Percentiles rank a stretch among this genome's conserved stretches.
Evolutionary conservation across 75 land plant genomes (phyloP).

Genomic region (Cunninghamia lanceolata): DNA sequence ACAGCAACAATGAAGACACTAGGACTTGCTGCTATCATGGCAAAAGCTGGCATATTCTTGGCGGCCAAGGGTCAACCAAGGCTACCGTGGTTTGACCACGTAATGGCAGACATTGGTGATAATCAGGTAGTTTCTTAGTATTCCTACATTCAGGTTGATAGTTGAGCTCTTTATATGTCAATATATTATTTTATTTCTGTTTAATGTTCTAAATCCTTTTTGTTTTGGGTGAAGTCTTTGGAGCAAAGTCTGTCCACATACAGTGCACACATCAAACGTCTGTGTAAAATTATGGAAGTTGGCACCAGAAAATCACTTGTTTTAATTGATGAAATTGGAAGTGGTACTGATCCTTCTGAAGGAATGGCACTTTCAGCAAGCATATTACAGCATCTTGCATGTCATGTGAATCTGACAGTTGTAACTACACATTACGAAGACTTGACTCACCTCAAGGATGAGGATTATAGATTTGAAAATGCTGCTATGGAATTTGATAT

Average conservation of each 20-base stretch:
- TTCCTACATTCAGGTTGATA: slow-evolving; percentile 3
- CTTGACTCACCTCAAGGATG: slow-evolving; percentile 57
- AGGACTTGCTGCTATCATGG: slow-evolving; percentile 86
- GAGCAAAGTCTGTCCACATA: slow-evolving; percentile 94
- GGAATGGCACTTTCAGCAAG: slow-evolving; percentile 91
- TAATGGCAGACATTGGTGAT: slow-evolving; percentile 96
- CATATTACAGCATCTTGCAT: slow-evolving; percentile 61
- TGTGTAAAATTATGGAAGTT: slow-evolving; percentile 66
- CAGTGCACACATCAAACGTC: slow-evolving; percentile 83
- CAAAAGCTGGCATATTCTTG: slow-evolving; percentile 88
- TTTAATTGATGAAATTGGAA: slow-evolving; percentile 92
- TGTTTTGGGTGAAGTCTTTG: slow-evolving; percentile 64
- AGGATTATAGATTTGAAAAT: slow-evolving; percentile 80
- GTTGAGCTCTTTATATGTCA: background rate
- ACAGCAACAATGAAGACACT: slow-evolving; percentile 95
- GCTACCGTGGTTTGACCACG: slow-evolving; percentile 90
- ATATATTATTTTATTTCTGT: background rate
- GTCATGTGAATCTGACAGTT: slow-evolving; percentile 58
- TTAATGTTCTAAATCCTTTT: background rate
- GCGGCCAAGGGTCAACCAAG: slow-evolving; percentile 62
- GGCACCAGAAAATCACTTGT: slow-evolving; percentile 63
- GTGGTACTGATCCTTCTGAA: slow-evolving; percentile 97
- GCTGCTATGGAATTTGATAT: slow-evolving; percentile 93
- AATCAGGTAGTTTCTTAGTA: slow-evolving; percentile 60
- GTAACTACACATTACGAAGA: slow-evolving; percentile 91